These are phyloP conservation scores for Syzygium aqueum DNA, from an alignment of 345 rosid genomes.

Conservation along the genomic window DNA sequence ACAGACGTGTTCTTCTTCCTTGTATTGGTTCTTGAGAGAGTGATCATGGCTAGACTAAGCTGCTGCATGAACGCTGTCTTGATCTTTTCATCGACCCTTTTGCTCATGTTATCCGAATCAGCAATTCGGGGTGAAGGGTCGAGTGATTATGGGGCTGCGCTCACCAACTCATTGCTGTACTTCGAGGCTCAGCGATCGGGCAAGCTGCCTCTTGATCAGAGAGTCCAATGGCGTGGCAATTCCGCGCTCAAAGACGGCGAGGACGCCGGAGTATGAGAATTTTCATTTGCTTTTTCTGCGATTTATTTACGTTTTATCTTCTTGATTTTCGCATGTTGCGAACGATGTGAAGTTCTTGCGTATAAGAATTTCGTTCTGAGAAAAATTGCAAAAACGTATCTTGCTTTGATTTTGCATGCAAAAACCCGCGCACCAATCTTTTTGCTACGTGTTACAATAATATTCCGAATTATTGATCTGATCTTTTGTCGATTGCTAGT, in stretches of 20 bases:
- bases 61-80: background rate
- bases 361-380: background rate
- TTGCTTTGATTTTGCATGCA: background rate
- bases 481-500: background rate
- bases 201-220: constrained; percentile 44
- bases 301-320: background rate
- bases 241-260: constrained; percentile 58
- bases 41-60: background rate
- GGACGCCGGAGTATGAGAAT: constrained; percentile 14
- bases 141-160: constrained; percentile 38
- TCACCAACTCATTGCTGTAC: constrained; percentile 54
- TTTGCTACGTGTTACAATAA: background rate
- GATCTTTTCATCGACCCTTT: background rate
- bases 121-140: background rate
- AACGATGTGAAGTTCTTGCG: accelerated
- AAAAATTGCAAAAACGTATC: background rate
- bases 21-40: background rate
- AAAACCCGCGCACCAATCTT: background rate
- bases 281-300: background rate
- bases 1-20: background rate
- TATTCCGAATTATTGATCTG: background rate
- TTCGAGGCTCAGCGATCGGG: constrained; percentile 82
- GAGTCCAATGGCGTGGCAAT: constrained; percentile 58
- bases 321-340: background rate
- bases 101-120: background rate